Conservation (phyloP, 2,329 filamentous ascomycete genomes). For the Periconia sp. region DNA sequence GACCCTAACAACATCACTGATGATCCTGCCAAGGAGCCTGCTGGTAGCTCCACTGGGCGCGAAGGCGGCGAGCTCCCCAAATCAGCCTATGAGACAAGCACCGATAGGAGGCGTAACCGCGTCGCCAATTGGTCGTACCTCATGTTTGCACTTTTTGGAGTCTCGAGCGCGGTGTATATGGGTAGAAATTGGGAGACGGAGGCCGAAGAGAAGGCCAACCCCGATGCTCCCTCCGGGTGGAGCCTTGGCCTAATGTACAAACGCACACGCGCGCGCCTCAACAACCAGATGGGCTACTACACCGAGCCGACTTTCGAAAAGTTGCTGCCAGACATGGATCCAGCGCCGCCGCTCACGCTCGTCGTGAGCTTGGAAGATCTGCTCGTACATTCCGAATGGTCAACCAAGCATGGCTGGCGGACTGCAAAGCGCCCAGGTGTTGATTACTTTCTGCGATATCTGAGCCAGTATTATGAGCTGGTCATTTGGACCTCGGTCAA, state of each 20-base stretch:
- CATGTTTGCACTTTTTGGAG: constrained; percentile 61
- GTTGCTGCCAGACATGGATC: constrained; percentile 81
- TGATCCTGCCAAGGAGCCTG: constrained; percentile 55
- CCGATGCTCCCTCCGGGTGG: constrained; percentile 82
- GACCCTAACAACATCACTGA: constrained; percentile 59
- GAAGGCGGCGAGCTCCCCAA: constrained; percentile 72
- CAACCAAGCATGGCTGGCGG: constrained; percentile 91
- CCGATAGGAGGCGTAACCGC: constrained; percentile 79
- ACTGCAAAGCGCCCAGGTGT: constrained; percentile 92
- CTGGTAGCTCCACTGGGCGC: constrained; percentile 51
- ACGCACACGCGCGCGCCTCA: constrained; percentile 76
- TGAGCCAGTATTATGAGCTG: constrained; percentile 97
- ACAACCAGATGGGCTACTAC: constrained; percentile 85
- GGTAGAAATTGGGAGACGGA: constrained; percentile 85
- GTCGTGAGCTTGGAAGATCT: constrained; percentile 93
- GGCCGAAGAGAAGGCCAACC: constrained; percentile 72
- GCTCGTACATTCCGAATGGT: constrained; percentile 94
- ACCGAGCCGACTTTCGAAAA: constrained; percentile 95
- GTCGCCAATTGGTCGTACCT: constrained; percentile 78
- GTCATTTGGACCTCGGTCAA: constrained; percentile 94
- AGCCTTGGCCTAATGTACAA: constrained; percentile 76
- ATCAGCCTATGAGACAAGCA: constrained; percentile 87
- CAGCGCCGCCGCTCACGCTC: constrained; percentile 86
- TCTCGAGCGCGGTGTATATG: constrained; percentile 72
- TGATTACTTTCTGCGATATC: constrained; percentile 96